Conservation (phyloP, 371 early-diverging fungal genomes). For the Mortierella sp. region DNA sequence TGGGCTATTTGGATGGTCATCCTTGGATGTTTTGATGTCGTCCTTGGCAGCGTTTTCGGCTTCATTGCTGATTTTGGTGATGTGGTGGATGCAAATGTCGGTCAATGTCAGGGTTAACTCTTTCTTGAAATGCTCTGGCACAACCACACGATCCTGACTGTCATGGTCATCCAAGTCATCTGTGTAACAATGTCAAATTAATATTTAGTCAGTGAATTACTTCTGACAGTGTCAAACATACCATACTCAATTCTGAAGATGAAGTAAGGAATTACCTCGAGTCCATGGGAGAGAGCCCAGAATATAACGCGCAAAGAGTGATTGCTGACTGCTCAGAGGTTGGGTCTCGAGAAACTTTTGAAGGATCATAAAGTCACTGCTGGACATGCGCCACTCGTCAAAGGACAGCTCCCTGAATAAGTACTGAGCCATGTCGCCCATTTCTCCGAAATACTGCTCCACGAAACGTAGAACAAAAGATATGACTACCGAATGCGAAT, state of each 20-base stretch:
- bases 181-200: background rate
- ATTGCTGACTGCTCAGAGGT: slow-evolving; percentile 42
- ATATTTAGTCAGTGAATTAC: background rate
- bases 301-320: slow-evolving; percentile 62
- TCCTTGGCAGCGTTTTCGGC: slow-evolving; percentile 52
- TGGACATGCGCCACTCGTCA: slow-evolving; percentile 61
- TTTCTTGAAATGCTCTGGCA: slow-evolving; percentile 23
- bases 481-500: slow-evolving; percentile 58
- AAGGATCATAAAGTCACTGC: slow-evolving; percentile 60
- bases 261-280: slow-evolving; percentile 11
- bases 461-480: slow-evolving; percentile 66
- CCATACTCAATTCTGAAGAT: background rate
- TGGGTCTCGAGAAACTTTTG: slow-evolving; percentile 59
- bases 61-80: slow-evolving; percentile 18
- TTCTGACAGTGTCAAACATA: slow-evolving; percentile 1
- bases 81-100: slow-evolving; percentile 31
- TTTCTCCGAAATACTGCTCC: slow-evolving; percentile 58
- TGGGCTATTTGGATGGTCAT: background rate
- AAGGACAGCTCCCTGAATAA: slow-evolving; percentile 67
- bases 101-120: slow-evolving; percentile 40
- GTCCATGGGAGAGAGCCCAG: slow-evolving; percentile 63
- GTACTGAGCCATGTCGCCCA: slow-evolving; percentile 69
- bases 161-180: background rate
- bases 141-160: background rate
- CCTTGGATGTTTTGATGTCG: slow-evolving; percentile 19